phyloP scores from a whole-genome alignment of 257 asterid species.

The Primulina tabacum region DNA sequence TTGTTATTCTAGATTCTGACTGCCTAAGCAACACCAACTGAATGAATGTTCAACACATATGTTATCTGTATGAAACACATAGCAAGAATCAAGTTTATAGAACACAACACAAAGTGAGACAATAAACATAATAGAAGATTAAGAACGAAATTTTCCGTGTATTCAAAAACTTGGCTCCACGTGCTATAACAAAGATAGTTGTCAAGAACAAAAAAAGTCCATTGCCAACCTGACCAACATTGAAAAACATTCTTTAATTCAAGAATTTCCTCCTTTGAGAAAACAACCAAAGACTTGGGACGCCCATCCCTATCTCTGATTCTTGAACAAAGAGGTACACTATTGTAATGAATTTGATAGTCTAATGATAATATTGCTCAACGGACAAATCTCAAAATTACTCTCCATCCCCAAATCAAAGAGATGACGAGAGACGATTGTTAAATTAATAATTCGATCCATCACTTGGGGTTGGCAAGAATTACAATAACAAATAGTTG shows the following conservation, averaged over 20 bases:
- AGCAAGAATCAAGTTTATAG: neutral
- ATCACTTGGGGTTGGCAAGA: constrained; percentile 42
- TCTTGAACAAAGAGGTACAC: constrained; percentile 30
- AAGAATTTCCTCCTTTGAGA: constrained; percentile 37
- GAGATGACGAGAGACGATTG: constrained; percentile 36
- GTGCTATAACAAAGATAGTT: neutral
- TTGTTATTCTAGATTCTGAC: no score
- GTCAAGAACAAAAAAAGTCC: neutral
- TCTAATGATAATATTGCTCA: constrained; percentile 17
- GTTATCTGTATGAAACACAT: neutral
- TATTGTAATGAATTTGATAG: constrained; percentile 8
- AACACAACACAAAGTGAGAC: neutral
- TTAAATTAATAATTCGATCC: constrained; percentile 31
- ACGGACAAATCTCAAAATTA: constrained; percentile 34
- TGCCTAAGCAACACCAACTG: neutral
- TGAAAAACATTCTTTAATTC: constrained; percentile 32
- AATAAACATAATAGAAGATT: neutral
- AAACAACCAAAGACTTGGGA: constrained; percentile 47
- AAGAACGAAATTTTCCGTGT: neutral
- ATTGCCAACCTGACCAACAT: constrained; percentile 57
- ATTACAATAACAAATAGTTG: constrained; percentile 33
- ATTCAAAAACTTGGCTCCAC: neutral
- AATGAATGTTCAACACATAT: neutral
- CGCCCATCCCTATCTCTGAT: constrained; percentile 41
- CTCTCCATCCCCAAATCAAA: constrained; percentile 43